These are phyloP conservation scores for Boletus insuetus DNA, from an alignment of 768 basidiomycete species.

Conservation along the genomic window DNA sequence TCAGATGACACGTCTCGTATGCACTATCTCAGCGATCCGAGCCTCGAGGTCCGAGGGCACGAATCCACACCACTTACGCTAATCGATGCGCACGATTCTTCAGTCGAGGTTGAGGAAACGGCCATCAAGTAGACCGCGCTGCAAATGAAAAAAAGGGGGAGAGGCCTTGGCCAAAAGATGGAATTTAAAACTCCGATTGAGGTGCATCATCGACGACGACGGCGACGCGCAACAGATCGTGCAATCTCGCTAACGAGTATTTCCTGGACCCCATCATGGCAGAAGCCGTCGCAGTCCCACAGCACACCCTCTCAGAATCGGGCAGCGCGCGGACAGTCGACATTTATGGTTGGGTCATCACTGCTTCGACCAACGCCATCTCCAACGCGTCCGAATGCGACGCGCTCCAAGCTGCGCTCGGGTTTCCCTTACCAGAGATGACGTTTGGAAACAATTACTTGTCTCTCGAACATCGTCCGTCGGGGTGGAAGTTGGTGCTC, in stretches of 20 bases:
- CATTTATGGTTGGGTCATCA: constrained; percentile 66
- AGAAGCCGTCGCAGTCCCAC: constrained; percentile 47
- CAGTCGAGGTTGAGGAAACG: too few species aligned
- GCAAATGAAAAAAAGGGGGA: too few species aligned
- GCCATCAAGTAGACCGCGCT: too few species aligned
- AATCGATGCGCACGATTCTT: too few species aligned
- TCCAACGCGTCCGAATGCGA: constrained; percentile 77
- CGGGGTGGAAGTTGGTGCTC: constrained; percentile 66
- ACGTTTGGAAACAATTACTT: constrained; percentile 87
- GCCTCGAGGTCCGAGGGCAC: too few species aligned
- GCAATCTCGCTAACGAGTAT: background rate
- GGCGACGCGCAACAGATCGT: background rate
- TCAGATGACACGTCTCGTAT: too few species aligned
- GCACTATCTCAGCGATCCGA: too few species aligned
- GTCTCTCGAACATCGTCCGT: constrained; percentile 59
- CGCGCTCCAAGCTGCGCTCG: constrained; percentile 56
- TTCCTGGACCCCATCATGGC: constrained; percentile 34
- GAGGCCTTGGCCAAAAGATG: too few species aligned
- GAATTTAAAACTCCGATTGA: background rate
- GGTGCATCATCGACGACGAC: constrained; percentile 6
- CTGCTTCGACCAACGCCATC: constrained; percentile 72
- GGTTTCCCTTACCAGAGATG: constrained; percentile 93
- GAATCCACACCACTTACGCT: too few species aligned
- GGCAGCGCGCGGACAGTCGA: constrained; percentile 68
- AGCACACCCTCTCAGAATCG: constrained; percentile 66